Evolutionary conservation across 805 yeast genomes (phyloP), one percentile per base, ranked within the genome.

Genomic region (Myxozyma vanderwaltii): DNA sequence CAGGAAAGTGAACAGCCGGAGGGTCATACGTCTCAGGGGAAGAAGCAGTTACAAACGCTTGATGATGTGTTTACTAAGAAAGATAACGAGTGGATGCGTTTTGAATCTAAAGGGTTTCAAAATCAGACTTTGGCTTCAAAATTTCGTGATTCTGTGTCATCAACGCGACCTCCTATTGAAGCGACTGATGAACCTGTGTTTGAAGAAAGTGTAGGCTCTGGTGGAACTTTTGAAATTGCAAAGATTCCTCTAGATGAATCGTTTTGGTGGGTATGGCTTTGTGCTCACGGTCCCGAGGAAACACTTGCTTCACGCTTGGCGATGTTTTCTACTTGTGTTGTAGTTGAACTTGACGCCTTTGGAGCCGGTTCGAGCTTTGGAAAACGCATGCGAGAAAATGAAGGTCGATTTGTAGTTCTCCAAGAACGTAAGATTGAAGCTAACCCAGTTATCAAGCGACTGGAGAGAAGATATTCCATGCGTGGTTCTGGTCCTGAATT

Each of bases 221-320:
- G 19, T 3, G 35, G 19, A 6, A 46, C 59, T 21, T 51, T 59
- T 23, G 58, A 56, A 26, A 36, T 53, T 5, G 21, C 61, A 7
- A 31, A 26, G 12, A 26, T 56, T n/a, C 46, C 54, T 5, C 51
- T 61, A 5, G 64, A 61, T 33, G 59, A 61, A 15, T 21, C 59
- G 21, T 58, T 54, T 39, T 54, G 50, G 50, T 57, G 63, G 64
- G 53, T 48, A 19, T 61, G 64, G 64, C 44, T 53, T 17, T 54
- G 59, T 36, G 56, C 55, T 0, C 56, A 50, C 26, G 64, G 63
- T 4, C 51, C 56, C 6, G 64, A 61, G 21, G 64, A 61, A 41
- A 41, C 55, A 12, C 19, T 48, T 13, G 5, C 35, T 17, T 8
- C 35, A 2, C 59, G 64, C 27, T n/a, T 23, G 31, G 4, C 15